phyloP scores from a whole-genome alignment of 2,329 filamentous ascomycete species.

The Metarhizium guizhouense region DNA sequence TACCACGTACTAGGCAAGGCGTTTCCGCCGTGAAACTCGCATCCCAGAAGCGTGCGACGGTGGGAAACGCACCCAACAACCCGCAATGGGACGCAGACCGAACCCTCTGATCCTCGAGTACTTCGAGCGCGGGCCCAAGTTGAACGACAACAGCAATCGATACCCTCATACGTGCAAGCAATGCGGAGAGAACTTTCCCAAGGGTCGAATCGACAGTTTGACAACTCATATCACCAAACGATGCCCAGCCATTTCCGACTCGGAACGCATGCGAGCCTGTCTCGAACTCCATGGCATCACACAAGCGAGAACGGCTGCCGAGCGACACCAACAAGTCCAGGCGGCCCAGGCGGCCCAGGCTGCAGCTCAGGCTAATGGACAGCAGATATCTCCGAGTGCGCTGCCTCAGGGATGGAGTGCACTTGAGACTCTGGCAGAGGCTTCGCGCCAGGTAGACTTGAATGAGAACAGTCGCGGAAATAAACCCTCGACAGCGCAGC shows the following conservation, averaged over 20 bases:
- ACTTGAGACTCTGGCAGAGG: constrained; percentile 79
- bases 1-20: neutral
- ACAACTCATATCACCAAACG: constrained; percentile 76
- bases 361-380: constrained; percentile 18
- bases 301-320: constrained; percentile 30
- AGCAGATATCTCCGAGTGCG: constrained; percentile 17
- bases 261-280: constrained; percentile 67
- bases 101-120: constrained; percentile 81
- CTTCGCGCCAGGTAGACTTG: constrained; percentile 69
- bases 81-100: constrained; percentile 69
- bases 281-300: constrained; percentile 63
- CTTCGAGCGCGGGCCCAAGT: constrained; percentile 78
- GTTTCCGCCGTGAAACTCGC: constrained; percentile 8
- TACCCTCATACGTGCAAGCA: constrained; percentile 87
- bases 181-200: constrained; percentile 83
- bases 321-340: constrained; percentile 16
- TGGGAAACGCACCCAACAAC: constrained; percentile 10
- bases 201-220: constrained; percentile 77
- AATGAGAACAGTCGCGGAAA: constrained; percentile 50
- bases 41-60: constrained; percentile 17
- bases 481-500: constrained; percentile 24
- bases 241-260: constrained; percentile 69
- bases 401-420: constrained; percentile 62
- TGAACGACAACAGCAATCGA: constrained; percentile 82
- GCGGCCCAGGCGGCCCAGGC: constrained; percentile 6